Base-by-base conservation (phyloP, 2,329 filamentous ascomycete species). In the Lasiodiplodia sp. region DNA sequence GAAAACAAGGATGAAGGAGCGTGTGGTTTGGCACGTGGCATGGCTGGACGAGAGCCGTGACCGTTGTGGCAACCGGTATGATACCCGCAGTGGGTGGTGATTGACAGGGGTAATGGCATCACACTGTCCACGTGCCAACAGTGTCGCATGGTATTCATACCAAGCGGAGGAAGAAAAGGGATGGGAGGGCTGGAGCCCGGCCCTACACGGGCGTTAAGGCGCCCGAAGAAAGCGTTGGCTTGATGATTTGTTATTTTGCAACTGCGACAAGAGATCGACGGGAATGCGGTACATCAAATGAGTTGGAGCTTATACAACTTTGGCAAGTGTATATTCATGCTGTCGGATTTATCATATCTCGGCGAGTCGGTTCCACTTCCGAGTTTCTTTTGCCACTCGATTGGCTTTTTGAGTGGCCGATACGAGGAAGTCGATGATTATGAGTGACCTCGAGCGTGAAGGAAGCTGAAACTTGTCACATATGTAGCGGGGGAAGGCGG, bases 81-180 rank as follows among this genome's bases (percentile, higher is more conserved):
- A 64, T 52, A 37, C 60, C 47, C 44, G 60, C 18, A 49, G 53
- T 8, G 53, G 16, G n/a, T 49, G 44, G 28, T 38, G 60, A 52
- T 52, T 18, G 60, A 38, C 21, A 52, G 44, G 60, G 37, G 44
- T 38, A 28, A 21, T 52, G 47, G 37, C 31, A 52, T 64, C 60
- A 52, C n/a, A 52, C 47, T n/a, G 47, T 25, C 51, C 58, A 51
- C 58, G 28, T 38, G 38, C 47, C 31, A 49, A 52, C 51, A 25
- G 58, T 63, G 58, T 49, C 37, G 60, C 44, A 38, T 57, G 37
- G 25, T 25, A 37, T 47, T 52, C 44, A 64, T 52, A 34, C n/a
- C 23, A 10, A 37, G 40, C 12, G 10, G n/a, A 64, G 28, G 16
- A n/a, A 28, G 2, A 60, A 28, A 44, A 38, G 12, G 37, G 58